These are phyloP conservation scores for Pseudopithomyces maydicus DNA, from an alignment of 2,329 filamentous ascomycete genomes.

Conservation along the genomic window DNA sequence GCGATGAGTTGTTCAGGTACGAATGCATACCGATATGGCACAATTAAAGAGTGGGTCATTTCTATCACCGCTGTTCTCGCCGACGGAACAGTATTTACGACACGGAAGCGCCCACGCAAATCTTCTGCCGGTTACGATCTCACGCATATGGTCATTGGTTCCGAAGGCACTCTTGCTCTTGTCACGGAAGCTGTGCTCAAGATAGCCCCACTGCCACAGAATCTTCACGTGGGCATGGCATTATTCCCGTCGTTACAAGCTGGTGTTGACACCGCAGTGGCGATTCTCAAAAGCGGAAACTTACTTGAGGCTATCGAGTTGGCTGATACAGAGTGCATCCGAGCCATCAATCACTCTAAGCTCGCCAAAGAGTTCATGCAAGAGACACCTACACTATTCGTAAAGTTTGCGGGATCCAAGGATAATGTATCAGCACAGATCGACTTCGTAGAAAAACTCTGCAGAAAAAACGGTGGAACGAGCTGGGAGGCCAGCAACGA, in stretches of 20 bases:
- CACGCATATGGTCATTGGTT: slow-evolving; percentile 85
- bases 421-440: slow-evolving; percentile 76
- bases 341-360: slow-evolving; percentile 67
- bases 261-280: slow-evolving; percentile 76
- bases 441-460: slow-evolving; percentile 63
- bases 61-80: slow-evolving; percentile 84
- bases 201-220: slow-evolving; percentile 76
- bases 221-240: slow-evolving; percentile 75
- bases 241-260: slow-evolving; percentile 67
- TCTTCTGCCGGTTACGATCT: slow-evolving; percentile 90
- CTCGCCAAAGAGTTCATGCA: slow-evolving; percentile 62
- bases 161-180: slow-evolving; percentile 86
- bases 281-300: slow-evolving; percentile 76
- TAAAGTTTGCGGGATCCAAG: slow-evolving; percentile 72
- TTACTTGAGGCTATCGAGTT: slow-evolving; percentile 89
- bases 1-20: slow-evolving; percentile 75
- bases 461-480: slow-evolving; percentile 61
- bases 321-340: slow-evolving; percentile 85
- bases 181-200: slow-evolving; percentile 90
- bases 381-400: slow-evolving; percentile 71
- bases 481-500: slow-evolving; percentile 69
- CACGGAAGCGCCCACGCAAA: slow-evolving; percentile 83
- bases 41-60: slow-evolving; percentile 91
- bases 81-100: slow-evolving; percentile 86
- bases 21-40: slow-evolving; percentile 90